Evolutionary conservation across 2,329 filamentous ascomycete species (phyloP).

Genomic region (Verticillium longisporum): DNA sequence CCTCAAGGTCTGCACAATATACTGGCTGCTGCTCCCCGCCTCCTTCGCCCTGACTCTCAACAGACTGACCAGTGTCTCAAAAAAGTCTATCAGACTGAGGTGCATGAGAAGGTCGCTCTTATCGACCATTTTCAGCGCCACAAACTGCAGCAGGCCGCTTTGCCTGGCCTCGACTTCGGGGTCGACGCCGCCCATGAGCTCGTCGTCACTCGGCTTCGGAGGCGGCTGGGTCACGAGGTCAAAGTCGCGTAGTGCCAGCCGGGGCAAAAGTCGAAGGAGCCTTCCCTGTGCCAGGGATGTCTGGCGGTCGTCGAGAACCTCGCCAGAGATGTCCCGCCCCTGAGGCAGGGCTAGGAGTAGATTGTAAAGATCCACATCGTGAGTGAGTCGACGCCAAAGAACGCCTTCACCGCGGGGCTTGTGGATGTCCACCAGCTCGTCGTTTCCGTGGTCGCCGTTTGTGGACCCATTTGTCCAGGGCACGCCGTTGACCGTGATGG

Average conservation of each 20-base stretch:
- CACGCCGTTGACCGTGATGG: slow-evolving; percentile 2
- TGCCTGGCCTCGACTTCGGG: slow-evolving; percentile 19
- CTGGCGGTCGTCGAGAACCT: slow-evolving; percentile 25
- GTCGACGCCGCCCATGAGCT: not conserved
- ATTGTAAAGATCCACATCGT: slow-evolving; percentile 34
- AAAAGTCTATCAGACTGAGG: slow-evolving; percentile 44
- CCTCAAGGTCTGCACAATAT: slow-evolving; percentile 27
- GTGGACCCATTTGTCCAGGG: slow-evolving; percentile 1
- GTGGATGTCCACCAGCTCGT: slow-evolving; percentile 14
- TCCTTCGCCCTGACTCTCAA: slow-evolving; percentile 23
- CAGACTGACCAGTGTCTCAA: slow-evolving; percentile 41
- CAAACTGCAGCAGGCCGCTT: slow-evolving; percentile 42
- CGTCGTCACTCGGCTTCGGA: slow-evolving; percentile 13
- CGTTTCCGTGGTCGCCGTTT: slow-evolving; percentile 23
- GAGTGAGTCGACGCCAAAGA: slow-evolving; percentile 48
- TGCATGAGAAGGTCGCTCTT: slow-evolving; percentile 42
- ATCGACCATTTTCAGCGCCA: slow-evolving; percentile 44
- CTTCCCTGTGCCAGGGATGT: slow-evolving; percentile 45
- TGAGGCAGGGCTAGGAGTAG: slow-evolving; percentile 34
- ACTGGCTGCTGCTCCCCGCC: slow-evolving; percentile 22
- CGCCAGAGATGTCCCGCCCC: slow-evolving; percentile 18
- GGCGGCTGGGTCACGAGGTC: slow-evolving; percentile 27
- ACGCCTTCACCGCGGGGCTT: slow-evolving; percentile 32
- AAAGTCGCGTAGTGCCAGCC: slow-evolving; percentile 41
- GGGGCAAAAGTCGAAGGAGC: slow-evolving; percentile 43